These are phyloP conservation scores for Boletus mariae DNA, from an alignment of 1,284 basidiomycete genomes.

Conservation along the genomic window DNA sequence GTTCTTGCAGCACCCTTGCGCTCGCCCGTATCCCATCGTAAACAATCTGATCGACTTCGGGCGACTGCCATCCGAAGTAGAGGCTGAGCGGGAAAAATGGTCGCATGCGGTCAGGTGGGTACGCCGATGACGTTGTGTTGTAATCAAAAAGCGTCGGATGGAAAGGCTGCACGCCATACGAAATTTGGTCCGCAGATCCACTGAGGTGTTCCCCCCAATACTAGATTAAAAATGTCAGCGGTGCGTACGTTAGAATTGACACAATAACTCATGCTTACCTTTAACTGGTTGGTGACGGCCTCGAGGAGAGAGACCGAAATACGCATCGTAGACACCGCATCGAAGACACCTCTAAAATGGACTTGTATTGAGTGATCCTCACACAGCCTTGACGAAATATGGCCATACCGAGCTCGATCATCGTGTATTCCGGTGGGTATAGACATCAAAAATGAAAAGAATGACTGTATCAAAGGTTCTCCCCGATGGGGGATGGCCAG, in stretches of 20 bases:
- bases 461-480: slow-evolving; percentile 35
- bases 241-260: neutral
- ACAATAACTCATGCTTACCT: neutral
- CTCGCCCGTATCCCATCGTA: neutral
- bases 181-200: neutral
- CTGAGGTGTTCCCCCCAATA: neutral
- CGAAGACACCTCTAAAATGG: slow-evolving; percentile 6
- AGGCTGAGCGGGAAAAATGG: too few species aligned
- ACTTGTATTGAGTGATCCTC: neutral
- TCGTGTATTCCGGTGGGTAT: neutral
- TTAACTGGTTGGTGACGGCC: slow-evolving; percentile 11
- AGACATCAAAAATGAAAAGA: slow-evolving; percentile 28
- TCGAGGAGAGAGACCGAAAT: slow-evolving; percentile 1
- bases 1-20: neutral
- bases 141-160: neutral
- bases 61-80: too few species aligned
- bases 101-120: too few species aligned
- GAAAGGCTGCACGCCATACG: neutral
- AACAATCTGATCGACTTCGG: neutral
- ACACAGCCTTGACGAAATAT: too few species aligned
- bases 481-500: slow-evolving; percentile 32
- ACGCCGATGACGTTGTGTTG: too few species aligned
- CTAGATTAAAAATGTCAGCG: neutral
- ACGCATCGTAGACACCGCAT: slow-evolving; percentile 9
- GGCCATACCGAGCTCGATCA: neutral